A percentile compares a stretch with the other conserved stretches of the same genome.
Conservation (phyloP, 306 rosid species). For the Prunus persica region Prunus_persica_NCBIv2 NC_034011.1:21987001-21987500, state of each 20-base stretch:
- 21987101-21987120: neutral
- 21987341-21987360: constrained; percentile 87
- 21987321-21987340: constrained; percentile 92
- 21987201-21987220: constrained; percentile 78
- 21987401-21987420: constrained; percentile 9
- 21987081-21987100: neutral
- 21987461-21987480: neutral
- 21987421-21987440: constrained; percentile 7
- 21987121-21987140: neutral
- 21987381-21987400: too few species aligned
- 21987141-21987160: neutral
- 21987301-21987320: constrained; percentile 92
- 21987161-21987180: neutral
- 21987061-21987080: neutral
- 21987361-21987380: constrained; percentile 73
- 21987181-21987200: neutral
- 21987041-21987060: neutral
- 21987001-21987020: too few species aligned
- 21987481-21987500: neutral
- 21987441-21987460: constrained; percentile 18
- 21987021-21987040: too few species aligned
- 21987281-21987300: constrained; percentile 94
- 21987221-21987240: constrained; percentile 82
- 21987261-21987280: constrained; percentile 89
- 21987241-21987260: constrained; percentile 92